A percentile compares a stretch with the other conserved stretches of the same genome.
Conservation (phyloP, 2,329 filamentous ascomycete genomes). For the Eurotiales sp. region DNA sequence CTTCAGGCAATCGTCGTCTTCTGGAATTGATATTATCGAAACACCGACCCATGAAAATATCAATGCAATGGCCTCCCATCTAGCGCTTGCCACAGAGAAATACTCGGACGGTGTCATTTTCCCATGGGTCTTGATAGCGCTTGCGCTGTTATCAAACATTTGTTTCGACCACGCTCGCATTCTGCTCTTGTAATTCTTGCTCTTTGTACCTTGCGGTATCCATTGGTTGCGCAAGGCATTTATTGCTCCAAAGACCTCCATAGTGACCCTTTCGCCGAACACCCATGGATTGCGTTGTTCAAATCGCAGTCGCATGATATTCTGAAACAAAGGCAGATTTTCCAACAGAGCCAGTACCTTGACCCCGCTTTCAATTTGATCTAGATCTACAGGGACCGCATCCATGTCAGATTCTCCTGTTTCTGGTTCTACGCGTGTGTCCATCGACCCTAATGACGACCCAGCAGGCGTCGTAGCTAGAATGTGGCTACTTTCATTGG, state of each 20-base stretch:
- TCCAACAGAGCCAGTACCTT: conserved; percentile 2
- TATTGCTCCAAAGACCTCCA: not conserved
- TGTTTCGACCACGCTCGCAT: conserved; percentile 16
- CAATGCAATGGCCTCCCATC: conserved; percentile 11
- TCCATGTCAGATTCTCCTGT: not conserved
- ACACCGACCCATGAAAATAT: conserved; percentile 7
- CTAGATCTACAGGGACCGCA: not conserved
- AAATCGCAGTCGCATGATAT: not conserved
- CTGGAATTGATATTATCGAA: not conserved
- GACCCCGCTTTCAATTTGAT: conserved; percentile 1
- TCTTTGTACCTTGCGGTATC: not conserved
- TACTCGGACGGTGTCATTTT: conserved; percentile 5
- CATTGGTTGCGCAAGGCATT: not conserved
- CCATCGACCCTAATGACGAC: not conserved
- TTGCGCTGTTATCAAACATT: conserved; percentile 15
- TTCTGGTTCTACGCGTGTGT: not conserved
- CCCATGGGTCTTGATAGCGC: not conserved
- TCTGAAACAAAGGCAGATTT: not conserved
- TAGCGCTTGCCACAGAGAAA: not conserved
- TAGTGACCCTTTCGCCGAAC: not conserved
- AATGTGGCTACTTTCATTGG: not conserved
- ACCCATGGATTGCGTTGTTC: not conserved
- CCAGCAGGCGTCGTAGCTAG: not conserved
- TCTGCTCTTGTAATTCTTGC: not conserved
- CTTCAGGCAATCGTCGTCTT: not conserved